Evolutionary conservation across 2,329 filamentous ascomycete species (phyloP).

Genomic region (Clarireedia homoeocarpa): DNA sequence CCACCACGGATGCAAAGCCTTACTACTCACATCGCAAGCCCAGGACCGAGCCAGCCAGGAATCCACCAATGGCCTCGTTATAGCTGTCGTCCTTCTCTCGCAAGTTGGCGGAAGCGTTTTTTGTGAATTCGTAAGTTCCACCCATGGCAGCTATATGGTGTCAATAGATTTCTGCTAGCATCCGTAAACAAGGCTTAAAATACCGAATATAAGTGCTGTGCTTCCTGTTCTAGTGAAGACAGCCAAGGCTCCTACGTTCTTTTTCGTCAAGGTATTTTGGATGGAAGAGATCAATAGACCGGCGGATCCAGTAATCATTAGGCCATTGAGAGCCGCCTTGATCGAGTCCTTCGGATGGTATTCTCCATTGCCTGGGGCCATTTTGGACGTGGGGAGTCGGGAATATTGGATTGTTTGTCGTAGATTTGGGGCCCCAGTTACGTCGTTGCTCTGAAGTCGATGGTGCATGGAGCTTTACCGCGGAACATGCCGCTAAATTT

Average conservation of each 20-base stretch:
- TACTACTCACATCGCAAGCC: constrained; percentile 49
- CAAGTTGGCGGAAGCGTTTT: constrained; percentile 59
- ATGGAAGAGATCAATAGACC: constrained; percentile 70
- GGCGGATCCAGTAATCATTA: constrained; percentile 54
- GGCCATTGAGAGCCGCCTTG: constrained; percentile 55
- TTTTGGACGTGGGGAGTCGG: constrained; percentile 27
- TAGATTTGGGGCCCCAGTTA: not conserved
- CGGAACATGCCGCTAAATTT: constrained; percentile 7
- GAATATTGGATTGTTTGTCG: not conserved
- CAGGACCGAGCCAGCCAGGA: constrained; percentile 53
- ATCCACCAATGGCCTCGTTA: constrained; percentile 58
- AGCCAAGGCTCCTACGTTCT: constrained; percentile 73
- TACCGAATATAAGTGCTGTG: constrained; percentile 61
- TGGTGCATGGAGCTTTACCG: not conserved
- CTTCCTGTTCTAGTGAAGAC: constrained; percentile 73
- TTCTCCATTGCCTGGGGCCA: constrained; percentile 41
- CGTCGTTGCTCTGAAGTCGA: constrained; percentile 19
- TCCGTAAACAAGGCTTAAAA: constrained; percentile 4
- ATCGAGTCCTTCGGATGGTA: constrained; percentile 74
- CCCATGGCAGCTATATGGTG: constrained; percentile 52
- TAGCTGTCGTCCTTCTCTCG: constrained; percentile 59
- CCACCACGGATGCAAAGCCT: not conserved
- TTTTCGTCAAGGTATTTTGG: constrained; percentile 78
- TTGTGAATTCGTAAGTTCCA: constrained; percentile 58
- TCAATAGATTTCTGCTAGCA: constrained; percentile 8